A percentile compares a stretch with the other conserved stretches of the same genome.
Evolutionary conservation across 2,329 filamentous ascomycete species (phyloP).

Genomic region (Orbilia quercus): DNA sequence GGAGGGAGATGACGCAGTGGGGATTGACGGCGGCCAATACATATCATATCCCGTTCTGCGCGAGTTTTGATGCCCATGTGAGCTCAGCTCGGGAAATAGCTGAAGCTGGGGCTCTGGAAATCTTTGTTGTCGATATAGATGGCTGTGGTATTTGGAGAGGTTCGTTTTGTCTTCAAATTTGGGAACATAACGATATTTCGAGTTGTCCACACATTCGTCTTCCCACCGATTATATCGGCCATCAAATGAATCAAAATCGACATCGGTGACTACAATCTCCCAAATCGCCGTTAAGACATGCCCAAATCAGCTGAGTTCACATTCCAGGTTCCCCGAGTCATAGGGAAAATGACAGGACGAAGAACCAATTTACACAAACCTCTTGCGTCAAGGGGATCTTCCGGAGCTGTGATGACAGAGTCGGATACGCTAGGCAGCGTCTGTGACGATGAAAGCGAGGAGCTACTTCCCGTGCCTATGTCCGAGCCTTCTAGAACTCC

Average conservation of each 20-base stretch:
- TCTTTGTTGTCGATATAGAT: conserved; percentile 18
- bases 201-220: not conserved
- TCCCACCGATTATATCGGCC: conserved; percentile 11
- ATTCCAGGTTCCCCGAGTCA: not conserved
- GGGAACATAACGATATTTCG: conserved; percentile 50
- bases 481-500: conserved; percentile 46
- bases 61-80: conserved; percentile 8
- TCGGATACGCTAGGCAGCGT: conserved; percentile 53
- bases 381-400: conserved; percentile 26
- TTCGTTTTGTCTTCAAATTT: conserved; percentile 52
- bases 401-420: conserved; percentile 22
- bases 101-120: not conserved
- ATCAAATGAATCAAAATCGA: not conserved
- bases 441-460: conserved; percentile 31
- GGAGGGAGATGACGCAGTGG: not conserved
- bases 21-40: conserved; percentile 3
- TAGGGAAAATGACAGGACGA: not conserved
- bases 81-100: not conserved
- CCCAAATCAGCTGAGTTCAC: conserved; percentile 14
- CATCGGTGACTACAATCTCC: conserved; percentile 14
- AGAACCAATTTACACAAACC: conserved; percentile 29
- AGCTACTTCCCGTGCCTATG: conserved; percentile 44
- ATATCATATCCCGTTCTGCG: conserved; percentile 39
- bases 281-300: not conserved
- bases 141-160: conserved; percentile 39